Conservation (phyloP, 345 rosid genomes). For the Acer yangbiense region DNA sequence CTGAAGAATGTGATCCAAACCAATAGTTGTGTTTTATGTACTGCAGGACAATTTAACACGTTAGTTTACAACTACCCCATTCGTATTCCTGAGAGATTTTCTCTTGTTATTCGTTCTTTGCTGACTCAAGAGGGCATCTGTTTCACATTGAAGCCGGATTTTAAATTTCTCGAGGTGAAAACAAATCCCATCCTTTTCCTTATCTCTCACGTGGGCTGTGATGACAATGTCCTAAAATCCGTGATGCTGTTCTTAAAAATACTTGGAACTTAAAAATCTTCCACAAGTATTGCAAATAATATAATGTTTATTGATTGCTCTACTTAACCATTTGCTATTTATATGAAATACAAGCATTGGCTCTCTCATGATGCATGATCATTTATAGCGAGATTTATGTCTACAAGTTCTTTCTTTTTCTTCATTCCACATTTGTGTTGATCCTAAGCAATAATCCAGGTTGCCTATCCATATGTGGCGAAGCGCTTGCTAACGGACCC, state of each 20-base stretch:
- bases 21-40: constrained; percentile 19
- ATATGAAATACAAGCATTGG: neutral
- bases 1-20: constrained; percentile 4
- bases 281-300: neutral
- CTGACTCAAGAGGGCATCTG: constrained; percentile 97
- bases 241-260: neutral
- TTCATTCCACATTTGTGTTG: constrained; percentile 3
- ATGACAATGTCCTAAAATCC: neutral
- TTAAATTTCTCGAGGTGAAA: constrained; percentile 96
- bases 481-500: constrained; percentile 97
- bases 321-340: neutral
- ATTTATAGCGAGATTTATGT: neutral
- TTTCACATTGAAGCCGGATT: constrained; percentile 89
- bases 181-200: constrained; percentile 2
- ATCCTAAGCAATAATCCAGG: constrained; percentile 45
- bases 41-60: constrained; percentile 85
- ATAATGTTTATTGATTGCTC: neutral
- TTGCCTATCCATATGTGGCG: constrained; percentile 97
- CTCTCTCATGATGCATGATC: neutral
- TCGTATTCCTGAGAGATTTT: constrained; percentile 96
- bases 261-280: neutral
- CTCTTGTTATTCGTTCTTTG: constrained; percentile 92
- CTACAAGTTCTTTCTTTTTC: neutral
- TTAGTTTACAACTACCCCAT: constrained; percentile 92
- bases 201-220: neutral